phyloP scores from a whole-genome alignment of 2,329 filamentous ascomycete genomes.

The Hypoxylon sp. region DNA sequence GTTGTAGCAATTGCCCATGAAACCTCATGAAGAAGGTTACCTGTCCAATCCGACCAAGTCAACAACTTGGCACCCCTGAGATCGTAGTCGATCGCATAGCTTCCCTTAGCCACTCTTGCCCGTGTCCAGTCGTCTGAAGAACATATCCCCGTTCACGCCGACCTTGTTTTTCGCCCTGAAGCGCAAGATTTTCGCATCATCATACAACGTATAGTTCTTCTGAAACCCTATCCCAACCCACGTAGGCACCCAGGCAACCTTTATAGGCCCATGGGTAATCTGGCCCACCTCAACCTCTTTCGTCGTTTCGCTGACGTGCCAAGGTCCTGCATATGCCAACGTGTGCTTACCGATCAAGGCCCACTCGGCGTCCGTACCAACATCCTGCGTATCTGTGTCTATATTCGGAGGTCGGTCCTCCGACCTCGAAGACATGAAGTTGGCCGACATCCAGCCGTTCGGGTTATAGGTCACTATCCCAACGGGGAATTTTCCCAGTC shows the following conservation, averaged over 20 bases:
- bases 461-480: constrained; percentile 51
- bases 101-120: background rate
- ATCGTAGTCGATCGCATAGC: background rate
- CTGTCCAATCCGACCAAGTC: too few relatives aligned
- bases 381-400: constrained; percentile 43
- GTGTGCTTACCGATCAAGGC: constrained; percentile 50
- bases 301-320: constrained; percentile 46
- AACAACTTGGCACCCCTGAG: too few relatives aligned
- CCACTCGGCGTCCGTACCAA: constrained; percentile 51
- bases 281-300: constrained; percentile 42
- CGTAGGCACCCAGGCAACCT: constrained; percentile 48
- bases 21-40: too few relatives aligned
- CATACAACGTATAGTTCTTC: constrained; percentile 39
- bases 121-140: constrained; percentile 15
- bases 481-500: constrained; percentile 30
- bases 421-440: constrained; percentile 49
- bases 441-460: constrained; percentile 51
- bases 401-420: constrained; percentile 48
- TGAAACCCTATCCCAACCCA: constrained; percentile 46
- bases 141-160: constrained; percentile 27
- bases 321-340: constrained; percentile 49
- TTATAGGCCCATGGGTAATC: constrained; percentile 51
- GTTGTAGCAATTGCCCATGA: too few relatives aligned
- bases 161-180: constrained; percentile 24
- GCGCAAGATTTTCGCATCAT: constrained; percentile 23